These are phyloP conservation scores for Chimonanthus praecox DNA, from an alignment of 164 flowering plant species.

Conservation along the genomic window DNA sequence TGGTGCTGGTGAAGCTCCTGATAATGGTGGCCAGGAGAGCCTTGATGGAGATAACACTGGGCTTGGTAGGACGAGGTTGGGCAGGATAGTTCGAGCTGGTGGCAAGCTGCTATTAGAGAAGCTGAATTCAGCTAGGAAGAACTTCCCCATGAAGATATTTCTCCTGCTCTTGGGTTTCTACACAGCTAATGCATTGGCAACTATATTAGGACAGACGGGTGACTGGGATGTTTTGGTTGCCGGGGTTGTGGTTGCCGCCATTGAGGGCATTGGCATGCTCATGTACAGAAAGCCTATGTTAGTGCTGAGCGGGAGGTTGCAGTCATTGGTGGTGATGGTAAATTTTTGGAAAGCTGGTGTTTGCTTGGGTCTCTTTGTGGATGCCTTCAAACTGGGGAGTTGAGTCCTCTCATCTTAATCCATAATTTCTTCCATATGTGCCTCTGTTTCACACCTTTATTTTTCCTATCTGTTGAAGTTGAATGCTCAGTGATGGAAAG, in stretches of 20 bases:
- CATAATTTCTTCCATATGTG: background rate
- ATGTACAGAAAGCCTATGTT: slow-evolving; percentile 59
- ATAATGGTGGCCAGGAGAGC: slow-evolving; percentile 39
- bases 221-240: slow-evolving; percentile 98
- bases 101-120: slow-evolving; percentile 67
- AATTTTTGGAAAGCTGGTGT: slow-evolving; percentile 99
- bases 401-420: slow-evolving; percentile 10
- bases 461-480: too few species aligned
- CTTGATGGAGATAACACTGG: slow-evolving; percentile 31
- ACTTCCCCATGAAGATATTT: slow-evolving; percentile 85
- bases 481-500: too few species aligned
- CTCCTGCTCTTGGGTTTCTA: slow-evolving; percentile 85
- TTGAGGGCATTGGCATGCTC: slow-evolving; percentile 91
- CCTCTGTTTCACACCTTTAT: too few species aligned
- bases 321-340: slow-evolving; percentile 67
- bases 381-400: slow-evolving; percentile 93
- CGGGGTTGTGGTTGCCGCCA: slow-evolving; percentile 92
- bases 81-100: slow-evolving; percentile 71
- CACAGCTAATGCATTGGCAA: slow-evolving; percentile 92
- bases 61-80: slow-evolving; percentile 72
- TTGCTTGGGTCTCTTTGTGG: slow-evolving; percentile 93
- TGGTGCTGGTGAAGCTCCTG: slow-evolving; percentile 51
- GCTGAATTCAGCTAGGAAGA: slow-evolving; percentile 75
- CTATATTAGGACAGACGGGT: slow-evolving; percentile 93
- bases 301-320: slow-evolving; percentile 34